Evolutionary conservation across 139 green algal species (phyloP).

Genomic region (Chlorokybus atmophyticus): DNA sequence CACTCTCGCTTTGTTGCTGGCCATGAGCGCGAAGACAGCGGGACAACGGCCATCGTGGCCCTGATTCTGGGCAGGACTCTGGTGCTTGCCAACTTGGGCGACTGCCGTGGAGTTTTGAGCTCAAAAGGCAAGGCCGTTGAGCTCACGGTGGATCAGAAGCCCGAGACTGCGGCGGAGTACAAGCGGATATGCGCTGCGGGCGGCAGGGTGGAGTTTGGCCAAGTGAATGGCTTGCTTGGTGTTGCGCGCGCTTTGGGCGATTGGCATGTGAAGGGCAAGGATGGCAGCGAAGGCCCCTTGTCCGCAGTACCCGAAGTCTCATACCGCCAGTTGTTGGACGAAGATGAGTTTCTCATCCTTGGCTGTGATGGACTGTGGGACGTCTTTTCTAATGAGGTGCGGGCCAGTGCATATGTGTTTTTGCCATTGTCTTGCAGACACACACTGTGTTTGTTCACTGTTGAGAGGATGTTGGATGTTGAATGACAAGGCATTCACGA

Average conservation of each 20-base stretch:
- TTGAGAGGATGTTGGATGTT: too few species aligned
- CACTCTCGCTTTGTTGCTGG: too few species aligned
- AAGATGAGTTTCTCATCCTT: slow-evolving; percentile 44
- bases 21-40: too few species aligned
- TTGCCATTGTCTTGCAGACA: too few species aligned
- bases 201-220: slow-evolving; percentile 29
- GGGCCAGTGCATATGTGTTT: too few species aligned
- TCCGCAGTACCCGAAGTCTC: slow-evolving; percentile 17
- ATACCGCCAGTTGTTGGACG: slow-evolving; percentile 14
- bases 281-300: slow-evolving; percentile 4
- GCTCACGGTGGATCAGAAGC: slow-evolving; percentile 36
- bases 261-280: slow-evolving; percentile 28
- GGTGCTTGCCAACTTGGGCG: slow-evolving; percentile 36
- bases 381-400: slow-evolving; percentile 31
- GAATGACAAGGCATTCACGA: too few species aligned
- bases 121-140: slow-evolving; percentile 26
- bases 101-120: slow-evolving; percentile 37
- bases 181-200: slow-evolving; percentile 25
- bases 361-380: slow-evolving; percentile 46
- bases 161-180: slow-evolving; percentile 12
- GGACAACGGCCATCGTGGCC: slow-evolving; percentile 27
- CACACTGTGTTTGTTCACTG: too few species aligned
- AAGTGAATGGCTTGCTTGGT: slow-evolving; percentile 37
- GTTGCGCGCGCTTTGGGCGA: slow-evolving; percentile 35
- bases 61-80: slow-evolving; percentile 29